Evolutionary conservation across 345 rosid genomes (phyloP), one percentile per base, ranked within the genome.

Genomic region (Cardamine occulta): DNA sequence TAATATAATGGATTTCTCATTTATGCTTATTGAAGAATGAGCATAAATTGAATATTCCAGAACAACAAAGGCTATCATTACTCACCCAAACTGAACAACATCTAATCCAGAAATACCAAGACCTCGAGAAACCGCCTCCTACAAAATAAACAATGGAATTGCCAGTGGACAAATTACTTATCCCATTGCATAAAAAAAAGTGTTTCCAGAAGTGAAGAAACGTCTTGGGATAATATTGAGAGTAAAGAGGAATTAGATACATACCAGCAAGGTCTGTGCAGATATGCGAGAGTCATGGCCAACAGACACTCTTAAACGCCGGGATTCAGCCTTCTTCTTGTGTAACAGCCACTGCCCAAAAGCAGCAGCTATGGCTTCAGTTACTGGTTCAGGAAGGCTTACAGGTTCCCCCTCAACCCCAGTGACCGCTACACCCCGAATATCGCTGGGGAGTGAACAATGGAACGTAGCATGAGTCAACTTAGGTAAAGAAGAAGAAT

Each of bases 201-300:
- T 52, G 8, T 31, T 19, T 68, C 19, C 44, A 58, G 26, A 37
- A 17, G 15, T 17, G 24, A 55, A 47, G 37, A 70, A 59, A 45
- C 19, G 40, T 32, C 13, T 32, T 54, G 31, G 53, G 63, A 17
- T 29, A 42, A 24, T 44, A 17, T 2, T 53, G 54, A 13, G 51
- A 67, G 23, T 40, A 13, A 2, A 19, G 24, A 61, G 39, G 40
- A 67, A 47, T 0, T 37, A 66, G 52, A 74, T 48, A 51, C 23
- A 42, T 72, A 91, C 97, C 89, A 81, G 88, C 66, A 95, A 85
- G 26, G 70, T 57, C 70, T 83, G 84, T 37, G 97, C 97, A 81
- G 99, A 95, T 78, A 95, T 84, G 49, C 98, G 96, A 58, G 99
- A 95, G 84, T 95, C 99, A 73, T 92, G 99, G 64, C 99, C 98